phyloP scores from a whole-genome alignment of 106 monocot species.

The Dendrobium nobile region DNA sequence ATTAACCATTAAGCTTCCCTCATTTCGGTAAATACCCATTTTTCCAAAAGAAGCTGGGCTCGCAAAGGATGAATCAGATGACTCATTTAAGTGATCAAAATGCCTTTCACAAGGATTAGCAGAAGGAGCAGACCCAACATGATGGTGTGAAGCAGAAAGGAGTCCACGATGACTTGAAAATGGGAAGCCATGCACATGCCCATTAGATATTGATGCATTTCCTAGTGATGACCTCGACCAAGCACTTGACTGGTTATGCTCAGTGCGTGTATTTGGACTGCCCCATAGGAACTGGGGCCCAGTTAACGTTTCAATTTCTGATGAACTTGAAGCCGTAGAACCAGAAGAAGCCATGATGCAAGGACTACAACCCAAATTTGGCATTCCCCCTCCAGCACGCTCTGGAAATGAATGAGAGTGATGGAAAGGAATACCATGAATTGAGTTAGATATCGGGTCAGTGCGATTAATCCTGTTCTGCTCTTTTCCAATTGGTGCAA shows the following conservation, averaged over 20 bases:
- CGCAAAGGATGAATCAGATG: slow-evolving; percentile 40
- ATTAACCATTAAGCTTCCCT: slow-evolving; percentile 36
- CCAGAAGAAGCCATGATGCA: slow-evolving; percentile 32
- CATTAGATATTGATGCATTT: slow-evolving; percentile 33
- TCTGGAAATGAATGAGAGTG: slow-evolving; percentile 62
- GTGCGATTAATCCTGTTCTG: slow-evolving; percentile 20
- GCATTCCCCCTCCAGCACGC: slow-evolving; percentile 24
- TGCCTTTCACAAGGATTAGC: slow-evolving; percentile 51
- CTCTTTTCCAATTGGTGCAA: slow-evolving; percentile 67
- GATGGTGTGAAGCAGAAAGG: slow-evolving; percentile 33
- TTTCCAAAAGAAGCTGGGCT: slow-evolving; percentile 32
- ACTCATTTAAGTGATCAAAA: slow-evolving; percentile 39
- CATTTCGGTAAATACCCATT: slow-evolving; percentile 28
- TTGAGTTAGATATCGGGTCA: slow-evolving; percentile 19
- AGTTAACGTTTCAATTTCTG: slow-evolving; percentile 37
- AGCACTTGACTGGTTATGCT: slow-evolving; percentile 32
- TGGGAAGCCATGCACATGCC: slow-evolving; percentile 24
- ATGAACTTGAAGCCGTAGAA: slow-evolving; percentile 34
- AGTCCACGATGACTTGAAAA: slow-evolving; percentile 38
- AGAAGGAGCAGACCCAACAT: slow-evolving; percentile 80
- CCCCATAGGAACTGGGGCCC: slow-evolving; percentile 78
- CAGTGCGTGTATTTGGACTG: slow-evolving; percentile 30
- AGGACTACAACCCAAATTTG: slow-evolving; percentile 26
- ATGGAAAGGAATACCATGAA: slow-evolving; percentile 27
- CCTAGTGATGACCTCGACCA: slow-evolving; percentile 24